Base-by-base conservation (phyloP, 1,139 yeast species). In the Debaryomyces udenii region DNA sequence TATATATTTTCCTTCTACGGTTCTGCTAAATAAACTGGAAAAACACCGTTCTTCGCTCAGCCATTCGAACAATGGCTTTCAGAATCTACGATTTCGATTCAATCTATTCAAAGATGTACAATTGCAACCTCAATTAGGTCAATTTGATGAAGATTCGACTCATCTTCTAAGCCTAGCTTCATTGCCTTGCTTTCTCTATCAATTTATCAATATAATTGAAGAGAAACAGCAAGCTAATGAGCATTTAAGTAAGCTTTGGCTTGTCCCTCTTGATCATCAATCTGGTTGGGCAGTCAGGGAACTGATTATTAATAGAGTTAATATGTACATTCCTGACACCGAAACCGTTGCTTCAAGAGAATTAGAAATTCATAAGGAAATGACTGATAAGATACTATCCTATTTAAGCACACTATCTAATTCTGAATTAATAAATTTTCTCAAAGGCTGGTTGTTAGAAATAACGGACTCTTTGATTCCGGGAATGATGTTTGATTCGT, bases 381-480 rank as follows among this genome's bases (percentile, higher is more conserved):
- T 68, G 16, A 44, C 65, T n/a, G 51, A 51, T 9, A 41, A 46
- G 15, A 50, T 66, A 3, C 38, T 62, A 6, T 49, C 51, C 1
- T 35, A 46, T 13, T 44, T 66, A 15, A 37, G 46, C 9, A 29
- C 37, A 6, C 50, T 52, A 36, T 35, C 39, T 2, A 23, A 44
- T 2, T 38, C 33, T 3, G 48, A 48, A 16, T 47, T 60, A 20
- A 49, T 70, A 3, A 69, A 66, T 41, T 73, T 70, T 42, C 36
- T 68, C 20, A 68, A 68, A 43, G 60, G 59, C 42, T 74, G 79
- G 79, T 50, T 73, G 18, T 57, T 74, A 23, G 78, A 74, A 44
- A 61, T 68, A 10, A 61, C 66, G 30, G 79, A 74, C 45, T 68
- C 76, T 0, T 47, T 71, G 24, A 67, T 74, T n/a, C 78, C 78